Conservation (phyloP, 1,139 yeast genomes). For the Suhomyces terraborum region DNA sequence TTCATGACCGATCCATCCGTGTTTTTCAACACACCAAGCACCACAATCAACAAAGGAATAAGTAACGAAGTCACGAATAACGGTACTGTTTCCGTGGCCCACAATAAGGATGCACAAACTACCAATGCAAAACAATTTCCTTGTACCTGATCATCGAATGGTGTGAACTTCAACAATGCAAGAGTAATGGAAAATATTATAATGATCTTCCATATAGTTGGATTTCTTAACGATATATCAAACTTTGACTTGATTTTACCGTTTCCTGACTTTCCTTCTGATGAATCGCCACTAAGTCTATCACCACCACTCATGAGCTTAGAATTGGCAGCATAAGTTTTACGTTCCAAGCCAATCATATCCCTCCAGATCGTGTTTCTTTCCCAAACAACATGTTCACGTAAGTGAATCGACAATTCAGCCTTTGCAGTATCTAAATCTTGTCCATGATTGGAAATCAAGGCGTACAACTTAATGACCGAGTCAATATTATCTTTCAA, state of each 20-base stretch:
- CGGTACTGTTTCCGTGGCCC: conserved; percentile 78
- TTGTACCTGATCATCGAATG: conserved; percentile 62
- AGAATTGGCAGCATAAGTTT: conserved; percentile 40
- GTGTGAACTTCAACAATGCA: conserved; percentile 51
- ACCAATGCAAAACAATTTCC: conserved; percentile 68
- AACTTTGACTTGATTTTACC: conserved; percentile 23
- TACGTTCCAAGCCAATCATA: conserved; percentile 33
- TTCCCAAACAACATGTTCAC: conserved; percentile 78
- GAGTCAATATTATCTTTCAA: conserved; percentile 30
- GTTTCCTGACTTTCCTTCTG: conserved; percentile 15
- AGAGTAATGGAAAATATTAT: conserved; percentile 49
- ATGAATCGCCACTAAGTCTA: conserved; percentile 17
- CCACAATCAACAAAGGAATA: conserved; percentile 60
- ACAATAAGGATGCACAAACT: conserved; percentile 66
- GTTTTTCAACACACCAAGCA: conserved; percentile 58
- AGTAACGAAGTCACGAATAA: conserved; percentile 65
- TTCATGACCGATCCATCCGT: conserved; percentile 53
- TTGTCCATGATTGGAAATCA: conserved; percentile 44
- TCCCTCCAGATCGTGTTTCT: conserved; percentile 75
- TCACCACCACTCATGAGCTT: conserved; percentile 19
- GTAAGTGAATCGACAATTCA: conserved; percentile 60
- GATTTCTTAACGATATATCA: conserved; percentile 42
- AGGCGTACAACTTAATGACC: conserved; percentile 40
- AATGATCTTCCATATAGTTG: conserved; percentile 49
- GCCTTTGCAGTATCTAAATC: conserved; percentile 46